phyloP scores from a whole-genome alignment of 306 rosid species.

The apple (Malus domestica) region DNA sequence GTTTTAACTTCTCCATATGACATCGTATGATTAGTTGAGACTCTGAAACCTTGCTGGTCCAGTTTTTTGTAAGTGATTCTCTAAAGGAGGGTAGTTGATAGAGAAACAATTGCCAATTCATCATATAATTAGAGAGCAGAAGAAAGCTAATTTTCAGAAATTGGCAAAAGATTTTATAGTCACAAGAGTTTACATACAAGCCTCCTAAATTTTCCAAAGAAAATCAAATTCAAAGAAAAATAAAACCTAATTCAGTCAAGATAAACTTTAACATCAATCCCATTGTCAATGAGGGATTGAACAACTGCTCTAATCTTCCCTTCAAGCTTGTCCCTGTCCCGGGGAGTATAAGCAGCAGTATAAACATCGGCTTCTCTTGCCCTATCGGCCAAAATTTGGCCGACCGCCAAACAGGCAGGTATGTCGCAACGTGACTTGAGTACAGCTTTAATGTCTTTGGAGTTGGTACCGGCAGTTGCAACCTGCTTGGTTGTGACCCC shows the following conservation, averaged over 20 bases:
- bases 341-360: conserved; percentile 73
- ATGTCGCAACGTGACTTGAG: conserved; percentile 81
- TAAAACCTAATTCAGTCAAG: conserved; percentile 42
- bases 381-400: conserved; percentile 71
- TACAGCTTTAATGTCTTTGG: conserved; percentile 85
- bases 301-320: conserved; percentile 97
- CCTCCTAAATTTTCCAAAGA: background rate
- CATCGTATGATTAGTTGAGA: too few species aligned
- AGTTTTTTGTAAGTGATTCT: too few species aligned
- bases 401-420: conserved; percentile 86
- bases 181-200: conserved; percentile 4
- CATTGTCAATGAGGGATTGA: conserved; percentile 88
- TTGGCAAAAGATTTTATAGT: background rate
- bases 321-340: conserved; percentile 90
- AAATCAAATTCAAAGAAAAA: background rate
- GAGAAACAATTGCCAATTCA: background rate
- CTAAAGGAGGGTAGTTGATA: too few species aligned
- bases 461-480: conserved; percentile 96
- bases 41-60: too few species aligned
- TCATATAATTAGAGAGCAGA: background rate
- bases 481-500: conserved; percentile 88
- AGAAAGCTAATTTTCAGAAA: background rate
- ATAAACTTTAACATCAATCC: conserved; percentile 83
- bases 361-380: conserved; percentile 93
- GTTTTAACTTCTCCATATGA: background rate